These are phyloP conservation scores for Trypanosoma scelopori DNA, from an alignment of 208 protist genomes.

Conservation along the genomic window DNA sequence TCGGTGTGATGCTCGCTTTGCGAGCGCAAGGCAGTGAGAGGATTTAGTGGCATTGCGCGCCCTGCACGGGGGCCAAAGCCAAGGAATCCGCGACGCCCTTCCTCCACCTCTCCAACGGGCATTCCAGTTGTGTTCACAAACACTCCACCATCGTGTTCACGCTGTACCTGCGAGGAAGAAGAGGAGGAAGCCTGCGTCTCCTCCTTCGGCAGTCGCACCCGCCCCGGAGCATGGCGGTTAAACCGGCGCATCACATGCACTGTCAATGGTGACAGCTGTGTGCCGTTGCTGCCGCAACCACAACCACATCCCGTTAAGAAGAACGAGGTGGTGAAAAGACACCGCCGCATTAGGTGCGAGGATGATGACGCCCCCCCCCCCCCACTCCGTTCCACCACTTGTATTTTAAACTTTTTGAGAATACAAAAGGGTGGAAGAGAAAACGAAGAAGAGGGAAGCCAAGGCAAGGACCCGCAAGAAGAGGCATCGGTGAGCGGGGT, in stretches of 20 bases:
- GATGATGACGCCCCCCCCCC: no score
- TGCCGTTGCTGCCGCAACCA: no score
- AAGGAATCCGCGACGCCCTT: constrained; percentile 31
- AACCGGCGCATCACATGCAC: constrained; percentile 17
- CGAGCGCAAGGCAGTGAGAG: constrained; percentile 18
- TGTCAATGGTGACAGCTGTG: constrained; percentile 2
- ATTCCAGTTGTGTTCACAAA: constrained; percentile 21
- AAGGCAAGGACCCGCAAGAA: background rate
- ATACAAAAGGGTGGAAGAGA: constrained; percentile 16
- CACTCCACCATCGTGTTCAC: background rate
- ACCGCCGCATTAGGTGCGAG: background rate
- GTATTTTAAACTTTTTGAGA: background rate
- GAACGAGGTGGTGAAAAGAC: background rate
- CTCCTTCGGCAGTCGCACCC: constrained; percentile 17
- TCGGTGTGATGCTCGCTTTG: constrained; percentile 3
- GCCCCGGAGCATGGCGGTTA: constrained; percentile 29
- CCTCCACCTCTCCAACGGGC: constrained; percentile 24
- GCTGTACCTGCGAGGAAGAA: background rate
- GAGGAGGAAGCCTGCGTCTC: background rate
- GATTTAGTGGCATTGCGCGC: constrained; percentile 29
- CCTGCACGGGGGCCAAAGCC: constrained; percentile 21
- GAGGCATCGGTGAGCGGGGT: constrained; percentile 1
- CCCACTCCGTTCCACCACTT: no score
- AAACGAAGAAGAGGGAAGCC: constrained; percentile 14
- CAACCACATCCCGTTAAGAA: constrained; percentile 1